These are phyloP conservation scores for Podaxis mareebaensis DNA, from an alignment of 768 basidiomycete species.

Conservation along the genomic window DNA sequence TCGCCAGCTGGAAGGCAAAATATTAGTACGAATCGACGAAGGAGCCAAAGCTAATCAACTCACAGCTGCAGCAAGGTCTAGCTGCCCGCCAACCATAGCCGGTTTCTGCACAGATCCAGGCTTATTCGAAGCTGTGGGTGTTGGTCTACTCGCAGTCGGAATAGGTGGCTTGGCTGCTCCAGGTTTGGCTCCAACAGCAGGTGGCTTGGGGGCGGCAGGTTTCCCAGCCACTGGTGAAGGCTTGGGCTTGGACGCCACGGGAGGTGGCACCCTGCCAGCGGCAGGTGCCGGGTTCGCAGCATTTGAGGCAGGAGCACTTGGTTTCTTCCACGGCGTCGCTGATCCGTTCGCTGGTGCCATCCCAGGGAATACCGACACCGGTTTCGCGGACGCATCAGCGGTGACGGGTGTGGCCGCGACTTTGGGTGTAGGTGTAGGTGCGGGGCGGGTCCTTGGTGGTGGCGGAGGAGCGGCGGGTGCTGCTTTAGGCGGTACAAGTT, in stretches of 20 bases:
- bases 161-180: conserved; percentile 55
- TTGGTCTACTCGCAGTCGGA: conserved; percentile 56
- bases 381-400: conserved; percentile 70
- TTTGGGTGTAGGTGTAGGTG: conserved; percentile 38
- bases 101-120: conserved; percentile 42
- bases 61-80: conserved; percentile 85
- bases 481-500: conserved; percentile 69
- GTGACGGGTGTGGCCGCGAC: conserved; percentile 41
- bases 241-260: conserved; percentile 67
- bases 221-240: conserved; percentile 59
- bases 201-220: conserved; percentile 50
- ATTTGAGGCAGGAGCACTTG: conserved; percentile 33
- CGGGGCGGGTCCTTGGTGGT: conserved; percentile 59
- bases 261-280: conserved; percentile 55
- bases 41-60: conserved; percentile 31
- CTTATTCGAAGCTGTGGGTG: conserved; percentile 37
- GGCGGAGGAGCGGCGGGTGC: conserved; percentile 69
- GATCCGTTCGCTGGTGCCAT: conserved; percentile 70
- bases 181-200: conserved; percentile 39
- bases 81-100: conserved; percentile 51
- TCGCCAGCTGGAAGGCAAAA: conserved; percentile 58
- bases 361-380: conserved; percentile 81
- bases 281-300: conserved; percentile 42
- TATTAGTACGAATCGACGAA: not conserved
- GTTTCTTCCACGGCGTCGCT: conserved; percentile 73